Conservation (phyloP, 306 rosid genomes). For the Dryas drummondii region DNA sequence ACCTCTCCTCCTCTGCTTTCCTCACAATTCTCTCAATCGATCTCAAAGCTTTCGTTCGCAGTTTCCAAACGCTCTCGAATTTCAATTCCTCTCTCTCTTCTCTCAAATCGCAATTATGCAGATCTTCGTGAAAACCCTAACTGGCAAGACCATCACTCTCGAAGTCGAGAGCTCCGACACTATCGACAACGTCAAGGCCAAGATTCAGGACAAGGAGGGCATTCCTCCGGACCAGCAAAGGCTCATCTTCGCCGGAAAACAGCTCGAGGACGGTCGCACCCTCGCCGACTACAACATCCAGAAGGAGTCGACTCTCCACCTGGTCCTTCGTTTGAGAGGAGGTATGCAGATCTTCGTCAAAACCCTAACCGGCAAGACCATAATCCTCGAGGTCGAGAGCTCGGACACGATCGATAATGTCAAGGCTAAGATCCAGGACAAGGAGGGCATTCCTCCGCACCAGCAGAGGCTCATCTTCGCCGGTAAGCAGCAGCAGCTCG, state of each 20-base stretch:
- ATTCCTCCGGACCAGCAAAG: constrained; percentile 40
- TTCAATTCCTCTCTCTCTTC: not conserved
- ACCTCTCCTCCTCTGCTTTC: not conserved
- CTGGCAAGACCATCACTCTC: constrained; percentile 47
- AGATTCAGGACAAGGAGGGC: constrained; percentile 45
- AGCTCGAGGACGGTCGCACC: constrained; percentile 42
- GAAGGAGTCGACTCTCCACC: constrained; percentile 46
- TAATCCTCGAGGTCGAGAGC: constrained; percentile 46
- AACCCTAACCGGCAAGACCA: constrained; percentile 38
- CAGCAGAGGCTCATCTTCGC: constrained; percentile 44
- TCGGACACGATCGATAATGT: constrained; percentile 49
- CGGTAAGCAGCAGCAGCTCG: constrained; percentile 38
- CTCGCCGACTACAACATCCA: constrained; percentile 47
- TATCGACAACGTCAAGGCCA: constrained; percentile 41
- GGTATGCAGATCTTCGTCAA: constrained; percentile 52
- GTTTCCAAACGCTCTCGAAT: not conserved
- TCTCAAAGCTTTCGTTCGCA: not conserved
- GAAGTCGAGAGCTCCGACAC: constrained; percentile 45
- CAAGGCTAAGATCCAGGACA: constrained; percentile 47
- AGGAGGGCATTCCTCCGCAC: constrained; percentile 38
- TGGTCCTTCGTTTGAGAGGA: constrained; percentile 44
- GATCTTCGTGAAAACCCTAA: constrained; percentile 42
- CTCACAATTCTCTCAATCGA: not conserved
- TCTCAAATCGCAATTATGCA: constrained; percentile 16
- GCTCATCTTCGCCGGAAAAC: constrained; percentile 44